Conservation (phyloP, 306 rosid species). For the Prunus padus region DNA sequence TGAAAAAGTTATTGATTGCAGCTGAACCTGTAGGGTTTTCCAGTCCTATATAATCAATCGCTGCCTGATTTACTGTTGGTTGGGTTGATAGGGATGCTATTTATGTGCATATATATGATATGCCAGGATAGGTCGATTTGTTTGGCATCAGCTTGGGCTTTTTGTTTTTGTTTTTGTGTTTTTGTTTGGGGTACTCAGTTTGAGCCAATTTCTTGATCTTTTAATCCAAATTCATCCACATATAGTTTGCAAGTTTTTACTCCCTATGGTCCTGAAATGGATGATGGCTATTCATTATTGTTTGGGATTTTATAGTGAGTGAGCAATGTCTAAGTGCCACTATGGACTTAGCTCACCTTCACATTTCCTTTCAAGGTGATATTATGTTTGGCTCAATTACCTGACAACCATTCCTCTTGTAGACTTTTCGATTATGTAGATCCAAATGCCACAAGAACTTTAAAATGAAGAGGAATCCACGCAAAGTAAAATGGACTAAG, state of each 20-base stretch:
- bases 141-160: background rate
- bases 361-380: background rate
- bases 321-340: background rate
- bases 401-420: conserved; percentile 16
- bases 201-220: background rate
- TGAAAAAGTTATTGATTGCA: background rate
- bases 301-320: background rate
- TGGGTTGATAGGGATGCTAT: conserved; percentile 5
- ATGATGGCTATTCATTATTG: background rate
- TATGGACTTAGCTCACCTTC: background rate
- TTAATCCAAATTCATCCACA: background rate
- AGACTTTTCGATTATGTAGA: conserved; percentile 87
- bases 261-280: background rate
- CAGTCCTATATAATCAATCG: background rate
- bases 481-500: conserved; percentile 91
- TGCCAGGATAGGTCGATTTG: background rate
- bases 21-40: background rate
- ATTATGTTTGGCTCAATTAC: background rate
- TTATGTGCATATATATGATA: background rate
- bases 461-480: conserved; percentile 96
- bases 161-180: background rate
- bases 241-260: background rate
- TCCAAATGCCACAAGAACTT: conserved; percentile 96
- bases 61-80: background rate
- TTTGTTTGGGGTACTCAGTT: background rate